A percentile compares a stretch with the other conserved stretches of the same genome.
Conservation (phyloP, 805 yeast genomes). For the Yarrowia deformans region DNA sequence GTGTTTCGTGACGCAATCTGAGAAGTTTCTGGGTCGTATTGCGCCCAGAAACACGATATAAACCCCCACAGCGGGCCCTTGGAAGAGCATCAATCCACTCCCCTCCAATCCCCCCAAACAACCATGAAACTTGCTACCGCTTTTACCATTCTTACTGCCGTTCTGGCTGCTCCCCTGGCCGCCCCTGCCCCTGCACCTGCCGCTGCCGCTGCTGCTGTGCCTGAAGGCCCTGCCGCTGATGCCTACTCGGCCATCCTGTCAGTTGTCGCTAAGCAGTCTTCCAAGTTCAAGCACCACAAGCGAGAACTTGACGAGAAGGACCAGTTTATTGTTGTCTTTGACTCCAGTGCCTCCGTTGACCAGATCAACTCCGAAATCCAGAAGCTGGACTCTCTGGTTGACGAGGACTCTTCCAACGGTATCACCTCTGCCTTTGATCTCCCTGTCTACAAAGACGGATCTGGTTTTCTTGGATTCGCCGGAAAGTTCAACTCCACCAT, state of each 20-base stretch:
- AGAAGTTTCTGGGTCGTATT: not conserved
- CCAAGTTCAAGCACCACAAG: conserved; percentile 28
- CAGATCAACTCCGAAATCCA: conserved; percentile 17
- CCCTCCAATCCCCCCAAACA: not conserved
- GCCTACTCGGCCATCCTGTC: conserved; percentile 29
- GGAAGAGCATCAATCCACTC: conserved; percentile 7
- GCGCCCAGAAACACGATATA: not conserved
- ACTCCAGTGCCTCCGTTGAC: conserved; percentile 5
- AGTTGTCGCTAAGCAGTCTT: conserved; percentile 26
- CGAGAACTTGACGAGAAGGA: conserved; percentile 26
- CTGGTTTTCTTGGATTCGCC: conserved; percentile 23
- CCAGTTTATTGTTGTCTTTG: conserved; percentile 21
- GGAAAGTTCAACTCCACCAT: conserved; percentile 37
- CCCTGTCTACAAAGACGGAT: conserved; percentile 7
- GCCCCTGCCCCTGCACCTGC: conserved; percentile 26
- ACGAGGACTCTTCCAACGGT: conserved; percentile 26
- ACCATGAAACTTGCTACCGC: conserved; percentile 23
- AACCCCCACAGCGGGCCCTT: conserved; percentile 4
- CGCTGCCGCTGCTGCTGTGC: conserved; percentile 16
- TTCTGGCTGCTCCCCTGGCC: conserved; percentile 20
- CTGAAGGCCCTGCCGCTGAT: conserved; percentile 9
- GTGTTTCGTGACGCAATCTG: conserved; percentile 20
- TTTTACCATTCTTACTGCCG: conserved; percentile 27
- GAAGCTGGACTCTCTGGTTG: conserved; percentile 27
- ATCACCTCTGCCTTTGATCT: conserved; percentile 21